Base-by-base conservation (phyloP, 345 rosid genomes). In the Streptanthus diversifolius region DNA sequence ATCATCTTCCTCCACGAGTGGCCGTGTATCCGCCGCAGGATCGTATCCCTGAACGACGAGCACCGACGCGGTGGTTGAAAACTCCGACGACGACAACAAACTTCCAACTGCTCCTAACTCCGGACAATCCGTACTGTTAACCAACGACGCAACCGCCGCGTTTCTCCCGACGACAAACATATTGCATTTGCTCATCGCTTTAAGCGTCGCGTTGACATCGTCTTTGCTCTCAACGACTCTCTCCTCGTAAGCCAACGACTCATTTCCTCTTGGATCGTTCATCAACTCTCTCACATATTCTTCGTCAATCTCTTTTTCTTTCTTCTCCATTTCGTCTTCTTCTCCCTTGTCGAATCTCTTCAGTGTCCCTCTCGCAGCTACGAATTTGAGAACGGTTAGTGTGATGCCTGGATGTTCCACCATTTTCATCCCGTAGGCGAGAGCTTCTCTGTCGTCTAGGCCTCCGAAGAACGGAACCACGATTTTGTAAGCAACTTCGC, bases 401-500 rank as follows among this genome's bases (percentile, higher is more conserved):
- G 70, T 66, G 47, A 85, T 81, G 12, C 92, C 90, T 2, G 88
- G 92, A 52, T 85, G 90, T 36, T 84, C 88, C 3, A 83, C 86
- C 88, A 87, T 81, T 68, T 82, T 67, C 55, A 72, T 66, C 4
- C 85, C 88, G 10, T 80, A 87, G 0, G 88, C 80, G 2, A 87
- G 80, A 4, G 90, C 90, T 63, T 87, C 92, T 6, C 85, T 65
- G 36, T 87, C 92, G 36, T 87, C 90, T 0, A 44, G 35, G 1
- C 92, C 88, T 3, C 92, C 90, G 21, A 85, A 85, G 75, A 87
- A 87, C 3, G 82, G 90, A 66, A 35, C 87, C 81, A 17, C 83
- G 1, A 90, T 72, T 3, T 64, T 56, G 72, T 82, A 87, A 5
- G 92, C 74, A 2, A 87, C 87, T 25, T 87, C 85, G 5, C 89